Evolutionary conservation across 345 rosid genomes (phyloP).

Genomic region (Ceriops tagal): DNA sequence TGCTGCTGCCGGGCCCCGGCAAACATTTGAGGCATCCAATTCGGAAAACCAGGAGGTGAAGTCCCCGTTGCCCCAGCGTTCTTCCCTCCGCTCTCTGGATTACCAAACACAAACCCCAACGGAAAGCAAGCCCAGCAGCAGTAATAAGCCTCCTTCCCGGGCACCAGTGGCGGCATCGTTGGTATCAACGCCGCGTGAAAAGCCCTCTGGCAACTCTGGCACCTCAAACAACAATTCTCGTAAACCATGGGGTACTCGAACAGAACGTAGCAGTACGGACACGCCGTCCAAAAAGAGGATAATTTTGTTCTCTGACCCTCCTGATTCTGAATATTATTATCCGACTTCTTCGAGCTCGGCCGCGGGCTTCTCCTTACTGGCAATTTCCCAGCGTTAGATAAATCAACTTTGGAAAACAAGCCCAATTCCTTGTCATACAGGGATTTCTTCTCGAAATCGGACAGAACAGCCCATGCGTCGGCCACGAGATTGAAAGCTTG

Average conservation of each 20-base stretch:
- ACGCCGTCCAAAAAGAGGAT: slow-evolving; percentile 82
- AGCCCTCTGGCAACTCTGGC: slow-evolving; percentile 68
- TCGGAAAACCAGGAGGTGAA: slow-evolving; percentile 1
- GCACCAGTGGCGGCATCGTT: slow-evolving; percentile 66
- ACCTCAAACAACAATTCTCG: slow-evolving; percentile 74
- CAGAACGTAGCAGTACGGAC: slow-evolving; percentile 80
- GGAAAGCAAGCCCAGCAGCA: slow-evolving; percentile 93
- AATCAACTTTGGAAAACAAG: slow-evolving; percentile 58
- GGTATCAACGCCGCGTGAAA: slow-evolving; percentile 62
- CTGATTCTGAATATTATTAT: background rate
- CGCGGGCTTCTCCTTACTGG: slow-evolving; percentile 43
- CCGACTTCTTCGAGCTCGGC: background rate
- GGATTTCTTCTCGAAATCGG: slow-evolving; percentile 52
- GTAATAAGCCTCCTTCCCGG: slow-evolving; percentile 77
- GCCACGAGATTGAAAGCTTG: slow-evolving; percentile 81
- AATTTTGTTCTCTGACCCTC: slow-evolving; percentile 28
- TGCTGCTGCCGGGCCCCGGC: slow-evolving; percentile 12
- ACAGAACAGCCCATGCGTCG: slow-evolving; percentile 79
- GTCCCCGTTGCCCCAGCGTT: background rate
- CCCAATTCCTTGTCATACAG: slow-evolving; percentile 58
- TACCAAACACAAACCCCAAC: slow-evolving; percentile 47
- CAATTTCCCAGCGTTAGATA: slow-evolving; percentile 32
- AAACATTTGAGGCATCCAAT: slow-evolving; percentile 42
- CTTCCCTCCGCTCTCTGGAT: slow-evolving; percentile 29
- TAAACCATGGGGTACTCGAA: slow-evolving; percentile 80